A percentile compares a stretch with the other conserved stretches of the same genome.
phyloP scores from a whole-genome alignment of 371 early-diverging fungal species.

The Lichtheimia ornata region DNA sequence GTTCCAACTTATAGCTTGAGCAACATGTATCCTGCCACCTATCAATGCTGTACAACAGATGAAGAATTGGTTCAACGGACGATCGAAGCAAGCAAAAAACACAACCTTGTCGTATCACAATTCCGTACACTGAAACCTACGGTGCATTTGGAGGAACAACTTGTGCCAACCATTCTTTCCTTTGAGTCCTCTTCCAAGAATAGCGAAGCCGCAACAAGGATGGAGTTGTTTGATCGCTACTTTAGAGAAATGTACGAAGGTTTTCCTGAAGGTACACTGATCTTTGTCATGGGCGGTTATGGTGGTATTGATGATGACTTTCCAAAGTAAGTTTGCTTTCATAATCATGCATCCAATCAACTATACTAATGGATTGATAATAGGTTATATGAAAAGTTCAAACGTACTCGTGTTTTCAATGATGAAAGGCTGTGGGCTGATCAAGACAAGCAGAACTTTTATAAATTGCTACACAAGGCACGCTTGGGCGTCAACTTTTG shows the following conservation, averaged over 20 bases:
- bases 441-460: neutral
- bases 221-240: conserved; percentile 35
- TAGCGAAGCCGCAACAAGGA: conserved; percentile 5
- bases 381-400: neutral
- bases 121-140: conserved; percentile 8
- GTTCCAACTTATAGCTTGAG: conserved; percentile 22
- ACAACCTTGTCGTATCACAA: conserved; percentile 35
- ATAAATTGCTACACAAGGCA: neutral
- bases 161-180: conserved; percentile 13
- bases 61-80: conserved; percentile 28
- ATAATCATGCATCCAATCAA: neutral
- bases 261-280: conserved; percentile 44
- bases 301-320: conserved; percentile 15
- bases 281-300: conserved; percentile 54
- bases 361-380: neutral
- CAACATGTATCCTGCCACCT: conserved; percentile 21
- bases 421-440: neutral
- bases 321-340: neutral
- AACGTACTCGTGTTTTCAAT: neutral
- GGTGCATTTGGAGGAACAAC: neutral
- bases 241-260: conserved; percentile 39
- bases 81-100: conserved; percentile 18
- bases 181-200: neutral
- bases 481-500: neutral
- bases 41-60: conserved; percentile 29